Evolutionary conservation across 2,329 filamentous ascomycete genomes (phyloP).

Genomic region (Fusarium tanahbumbuense): DNA sequence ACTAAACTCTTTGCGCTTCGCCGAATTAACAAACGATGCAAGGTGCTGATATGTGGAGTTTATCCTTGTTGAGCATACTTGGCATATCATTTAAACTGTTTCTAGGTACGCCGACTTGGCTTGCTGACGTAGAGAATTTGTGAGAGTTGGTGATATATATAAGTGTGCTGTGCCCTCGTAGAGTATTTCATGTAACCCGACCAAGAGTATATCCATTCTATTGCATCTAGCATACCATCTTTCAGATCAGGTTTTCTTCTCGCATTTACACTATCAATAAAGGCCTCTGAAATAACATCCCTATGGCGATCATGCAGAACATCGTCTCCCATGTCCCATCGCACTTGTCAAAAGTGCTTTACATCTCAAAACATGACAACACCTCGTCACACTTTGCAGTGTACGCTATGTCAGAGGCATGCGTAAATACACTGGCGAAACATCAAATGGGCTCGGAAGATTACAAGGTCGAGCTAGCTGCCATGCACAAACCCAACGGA

Average conservation of each 20-base stretch:
- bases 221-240: too few relatives aligned
- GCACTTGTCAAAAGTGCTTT: neutral
- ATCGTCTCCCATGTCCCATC: neutral
- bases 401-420: conserved; percentile 11
- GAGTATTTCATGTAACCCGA: neutral
- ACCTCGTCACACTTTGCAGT: neutral
- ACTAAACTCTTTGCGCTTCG: neutral
- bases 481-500: conserved; percentile 14
- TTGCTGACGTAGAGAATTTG: accelerated
- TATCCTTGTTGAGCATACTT: neutral
- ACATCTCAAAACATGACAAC: conserved; percentile 5
- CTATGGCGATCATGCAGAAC: neutral
- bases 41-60: neutral
- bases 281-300: too few relatives aligned
- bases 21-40: neutral
- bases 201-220: neutral
- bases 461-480: conserved; percentile 10
- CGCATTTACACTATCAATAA: too few relatives aligned
- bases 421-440: neutral
- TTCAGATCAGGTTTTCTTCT: too few relatives aligned
- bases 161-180: neutral
- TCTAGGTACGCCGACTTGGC: neutral
- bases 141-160: neutral
- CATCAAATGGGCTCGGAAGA: neutral
- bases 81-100: neutral